These are phyloP conservation scores for Zarea fungicola DNA, from an alignment of 2,329 filamentous ascomycete species.

Conservation along the genomic window DNA sequence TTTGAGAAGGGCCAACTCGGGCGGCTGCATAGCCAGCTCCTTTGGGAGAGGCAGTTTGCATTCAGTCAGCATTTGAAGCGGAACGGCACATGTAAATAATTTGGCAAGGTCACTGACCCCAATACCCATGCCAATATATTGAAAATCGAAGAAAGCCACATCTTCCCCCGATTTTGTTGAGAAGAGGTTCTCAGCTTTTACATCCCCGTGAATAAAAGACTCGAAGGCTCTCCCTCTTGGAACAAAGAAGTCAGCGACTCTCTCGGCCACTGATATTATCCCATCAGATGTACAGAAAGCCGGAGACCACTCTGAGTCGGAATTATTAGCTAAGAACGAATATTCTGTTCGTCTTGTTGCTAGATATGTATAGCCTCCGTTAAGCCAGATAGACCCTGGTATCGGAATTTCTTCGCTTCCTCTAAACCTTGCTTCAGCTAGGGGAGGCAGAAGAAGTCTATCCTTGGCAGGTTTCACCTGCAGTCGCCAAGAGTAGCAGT, in stretches of 20 bases:
- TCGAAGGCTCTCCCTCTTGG: slow-evolving; percentile 41
- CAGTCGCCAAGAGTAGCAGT: slow-evolving; percentile 46
- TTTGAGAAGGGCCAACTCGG: slow-evolving; percentile 47
- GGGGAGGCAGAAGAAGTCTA: slow-evolving; percentile 47
- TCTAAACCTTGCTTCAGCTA: slow-evolving; percentile 43
- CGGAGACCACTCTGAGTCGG: slow-evolving; percentile 49
- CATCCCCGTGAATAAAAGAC: slow-evolving; percentile 62
- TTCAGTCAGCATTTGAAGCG: slow-evolving; percentile 44
- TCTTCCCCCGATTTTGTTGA: slow-evolving; percentile 41
- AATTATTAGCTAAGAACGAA: slow-evolving; percentile 38
- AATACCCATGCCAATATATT: slow-evolving; percentile 60
- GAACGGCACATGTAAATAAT: slow-evolving; percentile 61
- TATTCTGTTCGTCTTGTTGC: slow-evolving; percentile 57
- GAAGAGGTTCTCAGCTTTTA: slow-evolving; percentile 66
- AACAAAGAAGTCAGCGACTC: slow-evolving; percentile 46
- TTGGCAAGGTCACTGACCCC: slow-evolving; percentile 64
- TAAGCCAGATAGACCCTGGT: slow-evolving; percentile 47
- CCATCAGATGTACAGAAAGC: slow-evolving; percentile 36
- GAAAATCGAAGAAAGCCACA: slow-evolving; percentile 65
- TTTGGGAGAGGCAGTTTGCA: slow-evolving; percentile 23
- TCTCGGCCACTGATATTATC: slow-evolving; percentile 41
- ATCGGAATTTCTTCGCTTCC: slow-evolving; percentile 14
- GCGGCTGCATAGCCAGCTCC: slow-evolving; percentile 42
- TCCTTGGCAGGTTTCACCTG: slow-evolving; percentile 24
- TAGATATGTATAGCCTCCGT: slow-evolving; percentile 66